Evolutionary conservation across 2,329 filamentous ascomycete species (phyloP).

Genomic region (Fusarium verticillioides): DNA sequence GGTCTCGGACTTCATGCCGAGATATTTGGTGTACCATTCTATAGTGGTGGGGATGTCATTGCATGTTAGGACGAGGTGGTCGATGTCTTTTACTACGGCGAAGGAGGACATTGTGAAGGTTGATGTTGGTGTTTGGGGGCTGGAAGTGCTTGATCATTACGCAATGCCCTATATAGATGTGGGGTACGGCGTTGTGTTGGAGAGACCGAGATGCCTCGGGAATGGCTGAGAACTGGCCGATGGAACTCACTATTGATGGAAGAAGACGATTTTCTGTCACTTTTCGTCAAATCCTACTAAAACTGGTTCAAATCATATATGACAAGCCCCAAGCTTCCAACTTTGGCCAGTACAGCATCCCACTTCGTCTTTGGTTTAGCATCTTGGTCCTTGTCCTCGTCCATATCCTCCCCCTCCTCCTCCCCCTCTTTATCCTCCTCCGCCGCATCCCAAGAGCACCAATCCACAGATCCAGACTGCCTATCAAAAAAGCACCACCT

Average conservation of each 20-base stretch:
- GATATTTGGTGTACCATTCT: slow-evolving; percentile 64
- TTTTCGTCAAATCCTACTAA: accelerated
- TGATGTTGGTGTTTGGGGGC: background rate
- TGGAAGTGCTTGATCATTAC: background rate
- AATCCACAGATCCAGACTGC: accelerated
- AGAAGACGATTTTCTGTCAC: too few species aligned
- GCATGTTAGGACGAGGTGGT: slow-evolving; percentile 71
- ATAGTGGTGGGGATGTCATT: slow-evolving; percentile 60
- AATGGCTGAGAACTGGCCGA: background rate
- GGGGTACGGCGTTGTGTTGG: background rate
- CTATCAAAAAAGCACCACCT: slow-evolving; percentile 25
- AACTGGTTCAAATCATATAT: too few species aligned
- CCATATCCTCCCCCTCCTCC: background rate
- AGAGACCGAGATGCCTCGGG: background rate
- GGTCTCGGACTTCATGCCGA: slow-evolving; percentile 67
- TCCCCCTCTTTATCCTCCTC: background rate
- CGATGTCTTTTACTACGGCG: slow-evolving; percentile 58
- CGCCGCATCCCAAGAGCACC: background rate
- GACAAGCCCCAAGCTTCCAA: too few species aligned
- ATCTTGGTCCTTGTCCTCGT: background rate
- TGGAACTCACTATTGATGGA: accelerated
- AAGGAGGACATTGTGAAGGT: slow-evolving; percentile 27
- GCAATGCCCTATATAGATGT: background rate
- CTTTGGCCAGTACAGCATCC: background rate
- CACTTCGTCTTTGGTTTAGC: background rate